Evolutionary conservation across 441 rosid species (phyloP).

Genomic region (Populus tomentosa): DNA sequence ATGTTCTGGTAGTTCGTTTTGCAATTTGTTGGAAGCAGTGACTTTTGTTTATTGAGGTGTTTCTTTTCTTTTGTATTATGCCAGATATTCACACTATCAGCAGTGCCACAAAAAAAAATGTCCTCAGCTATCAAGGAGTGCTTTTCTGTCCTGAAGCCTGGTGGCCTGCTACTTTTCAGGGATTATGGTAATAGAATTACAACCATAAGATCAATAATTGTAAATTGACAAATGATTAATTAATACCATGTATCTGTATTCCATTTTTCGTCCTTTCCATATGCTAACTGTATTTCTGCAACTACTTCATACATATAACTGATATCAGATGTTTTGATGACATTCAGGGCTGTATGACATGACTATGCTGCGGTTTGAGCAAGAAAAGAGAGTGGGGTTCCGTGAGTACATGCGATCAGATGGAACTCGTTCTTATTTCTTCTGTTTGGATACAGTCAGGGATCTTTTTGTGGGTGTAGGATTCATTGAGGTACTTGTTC

Average conservation of each 20-base stretch:
- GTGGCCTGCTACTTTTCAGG: constrained; percentile 72
- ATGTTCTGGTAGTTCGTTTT: background rate
- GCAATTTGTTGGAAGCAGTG: background rate
- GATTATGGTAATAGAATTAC: constrained; percentile 67
- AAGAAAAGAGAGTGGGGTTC: constrained; percentile 64
- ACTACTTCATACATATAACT: background rate
- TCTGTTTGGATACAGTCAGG: constrained; percentile 58
- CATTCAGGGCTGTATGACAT: constrained; percentile 80
- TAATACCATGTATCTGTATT: background rate
- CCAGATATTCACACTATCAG: constrained; percentile 89
- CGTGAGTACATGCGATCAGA: constrained; percentile 75
- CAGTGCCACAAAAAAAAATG: constrained; percentile 66
- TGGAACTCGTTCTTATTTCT: constrained; percentile 91
- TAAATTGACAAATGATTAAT: background rate
- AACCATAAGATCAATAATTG: background rate
- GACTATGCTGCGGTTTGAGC: constrained; percentile 86
- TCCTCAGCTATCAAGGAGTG: constrained; percentile 56
- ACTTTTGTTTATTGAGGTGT: background rate
- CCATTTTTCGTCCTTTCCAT: background rate
- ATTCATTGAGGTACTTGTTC: constrained; percentile 56
- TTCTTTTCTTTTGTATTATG: constrained; percentile 9
- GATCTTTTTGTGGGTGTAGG: constrained; percentile 61
- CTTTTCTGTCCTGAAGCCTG: constrained; percentile 70
- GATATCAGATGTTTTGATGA: constrained; percentile 17
- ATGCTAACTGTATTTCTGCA: background rate